These are phyloP conservation scores for Macrolepiota fuliginosa DNA, from an alignment of 768 basidiomycete species.

Conservation along the genomic window DNA sequence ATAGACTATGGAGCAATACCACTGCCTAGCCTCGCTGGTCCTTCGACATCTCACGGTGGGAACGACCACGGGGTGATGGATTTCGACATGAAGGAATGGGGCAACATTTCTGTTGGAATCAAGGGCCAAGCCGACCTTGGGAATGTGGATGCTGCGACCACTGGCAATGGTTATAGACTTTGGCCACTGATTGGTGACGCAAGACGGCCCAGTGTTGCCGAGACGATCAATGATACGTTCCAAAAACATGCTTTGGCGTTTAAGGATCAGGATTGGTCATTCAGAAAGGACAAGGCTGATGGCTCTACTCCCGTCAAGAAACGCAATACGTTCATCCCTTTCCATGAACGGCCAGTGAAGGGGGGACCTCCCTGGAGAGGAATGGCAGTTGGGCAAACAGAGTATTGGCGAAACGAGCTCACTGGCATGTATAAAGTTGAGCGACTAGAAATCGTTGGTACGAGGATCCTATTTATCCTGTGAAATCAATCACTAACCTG, in stretches of 20 bases:
- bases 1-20: conserved; percentile 6
- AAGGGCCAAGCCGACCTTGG: conserved; percentile 23
- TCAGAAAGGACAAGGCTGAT: conserved; percentile 20
- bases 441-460: conserved; percentile 5
- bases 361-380: conserved; percentile 36
- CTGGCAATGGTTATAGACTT: background rate
- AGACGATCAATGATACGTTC: conserved; percentile 13
- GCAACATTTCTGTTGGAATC: conserved; percentile 12
- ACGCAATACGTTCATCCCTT: conserved; percentile 6
- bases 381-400: conserved; percentile 52
- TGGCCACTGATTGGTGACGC: conserved; percentile 9
- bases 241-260: conserved; percentile 10
- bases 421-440: conserved; percentile 55
- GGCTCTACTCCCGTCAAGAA: background rate
- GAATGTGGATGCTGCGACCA: background rate
- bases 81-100: conserved; percentile 39
- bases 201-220: conserved; percentile 12
- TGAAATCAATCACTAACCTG: background rate
- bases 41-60: conserved; percentile 6
- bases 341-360: conserved; percentile 15
- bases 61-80: conserved; percentile 28
- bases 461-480: background rate
- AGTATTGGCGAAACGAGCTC: conserved; percentile 64
- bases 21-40: conserved; percentile 7
- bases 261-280: conserved; percentile 25